phyloP scores from a whole-genome alignment of 2,329 filamentous ascomycete genomes.

The Neonectria faginata region DNA sequence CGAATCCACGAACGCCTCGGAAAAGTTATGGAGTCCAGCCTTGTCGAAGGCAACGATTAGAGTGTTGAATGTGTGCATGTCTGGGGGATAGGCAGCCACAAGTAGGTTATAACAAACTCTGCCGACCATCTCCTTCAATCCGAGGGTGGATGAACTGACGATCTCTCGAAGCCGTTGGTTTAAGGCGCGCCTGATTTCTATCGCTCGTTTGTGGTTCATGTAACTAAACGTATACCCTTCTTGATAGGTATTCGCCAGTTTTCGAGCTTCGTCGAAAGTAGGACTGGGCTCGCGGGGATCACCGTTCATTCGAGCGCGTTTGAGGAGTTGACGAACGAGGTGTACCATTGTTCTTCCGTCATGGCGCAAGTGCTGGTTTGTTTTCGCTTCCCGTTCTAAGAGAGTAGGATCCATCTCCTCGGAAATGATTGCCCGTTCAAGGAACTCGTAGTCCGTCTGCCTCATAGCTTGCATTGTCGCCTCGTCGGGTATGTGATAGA shows the following conservation, averaged over 20 bases:
- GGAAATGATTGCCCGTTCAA: constrained; percentile 46
- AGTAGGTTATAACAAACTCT: constrained; percentile 75
- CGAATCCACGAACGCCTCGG: constrained; percentile 64
- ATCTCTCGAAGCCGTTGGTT: constrained; percentile 49
- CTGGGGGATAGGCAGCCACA: constrained; percentile 69
- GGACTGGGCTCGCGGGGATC: constrained; percentile 38
- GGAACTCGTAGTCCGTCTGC: constrained; percentile 45
- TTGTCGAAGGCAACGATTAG: constrained; percentile 75
- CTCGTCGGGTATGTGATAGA: constrained; percentile 46
- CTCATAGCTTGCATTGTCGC: constrained; percentile 37
- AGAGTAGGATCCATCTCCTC: constrained; percentile 45
- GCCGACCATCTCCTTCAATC: constrained; percentile 51
- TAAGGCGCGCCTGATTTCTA: constrained; percentile 41
- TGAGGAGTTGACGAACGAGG: constrained; percentile 48
- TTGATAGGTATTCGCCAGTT: constrained; percentile 34
- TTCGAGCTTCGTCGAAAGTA: constrained; percentile 47
- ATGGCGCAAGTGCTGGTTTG: constrained; percentile 43
- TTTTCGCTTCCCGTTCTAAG: constrained; percentile 40
- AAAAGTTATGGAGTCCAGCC: constrained; percentile 61
- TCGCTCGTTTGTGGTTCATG: constrained; percentile 44
- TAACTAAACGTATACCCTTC: constrained; percentile 45
- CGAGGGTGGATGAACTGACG: constrained; percentile 39
- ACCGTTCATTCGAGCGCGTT: constrained; percentile 43
- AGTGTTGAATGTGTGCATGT: constrained; percentile 77
- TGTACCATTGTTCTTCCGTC: constrained; percentile 44